Evolutionary conservation across 2,329 filamentous ascomycete species (phyloP).

Genomic region (Hysterium pulicare): DNA sequence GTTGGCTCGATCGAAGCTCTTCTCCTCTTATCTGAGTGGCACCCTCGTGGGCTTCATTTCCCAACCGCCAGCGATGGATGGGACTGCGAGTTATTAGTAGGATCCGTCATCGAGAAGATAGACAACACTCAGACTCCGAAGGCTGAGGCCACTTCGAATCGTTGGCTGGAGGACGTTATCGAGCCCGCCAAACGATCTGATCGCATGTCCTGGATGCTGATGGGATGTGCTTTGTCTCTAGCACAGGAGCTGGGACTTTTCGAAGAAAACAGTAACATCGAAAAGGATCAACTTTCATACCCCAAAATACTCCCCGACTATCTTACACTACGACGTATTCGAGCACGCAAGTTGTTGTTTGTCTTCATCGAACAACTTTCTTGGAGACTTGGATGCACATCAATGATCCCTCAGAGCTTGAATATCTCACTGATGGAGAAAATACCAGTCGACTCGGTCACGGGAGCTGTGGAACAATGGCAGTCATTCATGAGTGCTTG

Average conservation of each 20-base stretch:
- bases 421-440: constrained; percentile 40
- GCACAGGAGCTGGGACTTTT: constrained; percentile 54
- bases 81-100: constrained; percentile 52
- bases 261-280: constrained; percentile 37
- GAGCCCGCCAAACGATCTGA: constrained; percentile 54
- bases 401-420: constrained; percentile 48
- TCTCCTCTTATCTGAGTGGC: constrained; percentile 55
- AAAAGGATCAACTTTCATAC: constrained; percentile 34
- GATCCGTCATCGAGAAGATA: constrained; percentile 37
- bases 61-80: constrained; percentile 54
- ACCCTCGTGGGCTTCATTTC: constrained; percentile 53
- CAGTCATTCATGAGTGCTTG: constrained; percentile 52
- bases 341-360: constrained; percentile 34
- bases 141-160: constrained; percentile 36
- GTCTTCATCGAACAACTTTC: constrained; percentile 53
- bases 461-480: constrained; percentile 45
- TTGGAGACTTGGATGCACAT: constrained; percentile 51
- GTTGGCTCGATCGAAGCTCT: constrained; percentile 54
- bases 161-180: constrained; percentile 54
- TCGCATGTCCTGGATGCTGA: constrained; percentile 59
- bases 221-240: constrained; percentile 53
- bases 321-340: constrained; percentile 28
- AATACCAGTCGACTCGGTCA: constrained; percentile 36
- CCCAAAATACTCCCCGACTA: constrained; percentile 29
- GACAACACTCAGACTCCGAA: constrained; percentile 32